phyloP scores from a whole-genome alignment of 768 basidiomycete species.

The Chalciporus pseudorubinellus region DNA sequence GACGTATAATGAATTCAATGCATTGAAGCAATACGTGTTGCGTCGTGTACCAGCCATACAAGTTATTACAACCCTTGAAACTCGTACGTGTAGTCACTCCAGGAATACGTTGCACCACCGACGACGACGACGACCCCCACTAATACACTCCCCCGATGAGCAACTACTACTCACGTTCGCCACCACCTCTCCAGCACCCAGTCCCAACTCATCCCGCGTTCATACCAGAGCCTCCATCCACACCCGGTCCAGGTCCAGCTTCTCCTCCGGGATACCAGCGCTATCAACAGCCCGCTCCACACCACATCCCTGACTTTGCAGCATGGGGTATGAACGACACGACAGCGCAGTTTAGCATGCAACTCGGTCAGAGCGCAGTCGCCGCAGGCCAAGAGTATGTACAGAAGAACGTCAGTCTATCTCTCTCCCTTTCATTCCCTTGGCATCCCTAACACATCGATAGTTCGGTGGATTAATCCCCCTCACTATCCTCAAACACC shows the following conservation, averaged over 20 bases:
- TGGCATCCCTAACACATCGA: slow-evolving; percentile 2
- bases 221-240: slow-evolving; percentile 80
- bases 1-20: not conserved
- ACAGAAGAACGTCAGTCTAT: slow-evolving; percentile 76
- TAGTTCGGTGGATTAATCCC: slow-evolving; percentile 84
- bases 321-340: slow-evolving; percentile 90
- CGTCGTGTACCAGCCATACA: no score
- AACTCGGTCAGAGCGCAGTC: slow-evolving; percentile 88
- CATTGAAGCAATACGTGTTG: no score
- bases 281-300: slow-evolving; percentile 36
- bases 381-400: slow-evolving; percentile 95
- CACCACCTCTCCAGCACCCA: slow-evolving; percentile 83
- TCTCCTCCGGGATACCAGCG: slow-evolving; percentile 55
- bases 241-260: slow-evolving; percentile 61
- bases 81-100: no score
- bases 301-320: slow-evolving; percentile 45
- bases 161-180: slow-evolving; percentile 50
- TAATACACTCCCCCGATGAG: no score
- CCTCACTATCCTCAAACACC: slow-evolving; percentile 73
- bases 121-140: no score
- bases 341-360: slow-evolving; percentile 95
- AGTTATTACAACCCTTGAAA: no score
- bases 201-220: slow-evolving; percentile 85
- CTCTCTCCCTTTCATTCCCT: not conserved
- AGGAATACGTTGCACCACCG: no score